Percentiles rank a stretch among this genome's conserved stretches.
Conservation (phyloP, 257 asterid genomes). For the Rehmannia glutinosa region DNA sequence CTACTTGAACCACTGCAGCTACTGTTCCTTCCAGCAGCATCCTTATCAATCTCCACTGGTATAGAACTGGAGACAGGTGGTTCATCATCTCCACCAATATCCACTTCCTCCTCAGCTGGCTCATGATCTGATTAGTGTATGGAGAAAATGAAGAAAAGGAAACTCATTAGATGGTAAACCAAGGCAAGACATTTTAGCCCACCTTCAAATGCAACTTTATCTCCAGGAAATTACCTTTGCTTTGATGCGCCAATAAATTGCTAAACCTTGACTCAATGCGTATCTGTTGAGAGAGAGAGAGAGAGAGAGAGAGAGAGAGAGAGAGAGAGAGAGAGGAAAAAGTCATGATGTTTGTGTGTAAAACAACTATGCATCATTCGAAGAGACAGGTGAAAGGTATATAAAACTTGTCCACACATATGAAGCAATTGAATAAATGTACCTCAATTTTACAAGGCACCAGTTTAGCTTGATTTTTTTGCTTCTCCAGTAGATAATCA, state of each 20-base stretch:
- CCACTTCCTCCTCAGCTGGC: slow-evolving; percentile 68
- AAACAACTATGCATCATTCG: no score
- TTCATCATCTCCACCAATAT: slow-evolving; percentile 69
- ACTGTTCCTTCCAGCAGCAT: slow-evolving; percentile 41
- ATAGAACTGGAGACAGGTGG: slow-evolving; percentile 66
- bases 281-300: slow-evolving; percentile 43
- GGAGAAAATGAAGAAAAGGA: background rate
- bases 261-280: slow-evolving; percentile 50
- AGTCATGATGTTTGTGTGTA: no score
- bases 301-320: no score
- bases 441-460: slow-evolving; percentile 61
- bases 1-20: slow-evolving; percentile 65
- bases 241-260: slow-evolving; percentile 45
- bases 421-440: slow-evolving; percentile 9
- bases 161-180: slow-evolving; percentile 22
- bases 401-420: no score
- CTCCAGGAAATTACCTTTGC: slow-evolving; percentile 42
- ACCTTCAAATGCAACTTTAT: background rate
- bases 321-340: no score
- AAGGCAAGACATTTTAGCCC: slow-evolving; percentile 30
- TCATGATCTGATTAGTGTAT: slow-evolving; percentile 41
- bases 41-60: slow-evolving; percentile 52
- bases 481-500: slow-evolving; percentile 46
- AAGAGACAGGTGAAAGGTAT: no score
- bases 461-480: slow-evolving; percentile 36